Evolutionary conservation across 2,329 filamentous ascomycete species (phyloP).

Genomic region (Colletotrichum limetticola): DNA sequence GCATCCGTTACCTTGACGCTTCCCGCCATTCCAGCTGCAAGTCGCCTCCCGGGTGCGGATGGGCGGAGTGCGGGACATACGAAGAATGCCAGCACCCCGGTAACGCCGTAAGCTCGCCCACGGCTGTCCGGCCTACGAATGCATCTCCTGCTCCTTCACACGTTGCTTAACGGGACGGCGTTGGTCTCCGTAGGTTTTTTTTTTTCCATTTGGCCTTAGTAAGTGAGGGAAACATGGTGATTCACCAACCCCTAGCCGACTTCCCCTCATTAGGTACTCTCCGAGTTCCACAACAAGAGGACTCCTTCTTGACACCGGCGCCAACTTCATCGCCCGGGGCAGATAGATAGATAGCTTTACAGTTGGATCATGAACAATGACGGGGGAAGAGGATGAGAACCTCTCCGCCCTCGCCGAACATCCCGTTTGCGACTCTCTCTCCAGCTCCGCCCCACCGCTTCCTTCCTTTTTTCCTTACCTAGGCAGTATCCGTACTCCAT

Average conservation of each 20-base stretch:
- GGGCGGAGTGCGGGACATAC: neutral
- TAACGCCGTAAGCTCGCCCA: neutral
- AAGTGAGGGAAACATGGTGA: neutral
- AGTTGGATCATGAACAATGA: neutral
- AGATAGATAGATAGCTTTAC: neutral
- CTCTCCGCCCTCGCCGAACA: constrained; percentile 1
- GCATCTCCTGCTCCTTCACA: neutral
- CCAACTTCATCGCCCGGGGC: neutral
- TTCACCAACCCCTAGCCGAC: constrained; percentile 12
- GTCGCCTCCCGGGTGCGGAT: constrained; percentile 1
- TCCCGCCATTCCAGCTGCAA: constrained; percentile 1
- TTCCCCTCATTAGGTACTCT: neutral
- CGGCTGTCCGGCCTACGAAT: neutral
- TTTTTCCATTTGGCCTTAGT: neutral
- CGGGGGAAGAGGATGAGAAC: neutral
- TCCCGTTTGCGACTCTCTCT: neutral
- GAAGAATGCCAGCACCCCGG: constrained; percentile 5
- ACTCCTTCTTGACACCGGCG: neutral
- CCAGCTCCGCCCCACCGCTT: no score
- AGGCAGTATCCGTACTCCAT: no score
- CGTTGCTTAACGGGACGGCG: neutral
- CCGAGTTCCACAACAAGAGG: constrained; percentile 13
- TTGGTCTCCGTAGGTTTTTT: no score
- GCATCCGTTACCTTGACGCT: neutral
- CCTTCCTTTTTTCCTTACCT: neutral